phyloP scores from a whole-genome alignment of 2,329 filamentous ascomycete genomes.

The Hymenoscyphus salicellus region DNA sequence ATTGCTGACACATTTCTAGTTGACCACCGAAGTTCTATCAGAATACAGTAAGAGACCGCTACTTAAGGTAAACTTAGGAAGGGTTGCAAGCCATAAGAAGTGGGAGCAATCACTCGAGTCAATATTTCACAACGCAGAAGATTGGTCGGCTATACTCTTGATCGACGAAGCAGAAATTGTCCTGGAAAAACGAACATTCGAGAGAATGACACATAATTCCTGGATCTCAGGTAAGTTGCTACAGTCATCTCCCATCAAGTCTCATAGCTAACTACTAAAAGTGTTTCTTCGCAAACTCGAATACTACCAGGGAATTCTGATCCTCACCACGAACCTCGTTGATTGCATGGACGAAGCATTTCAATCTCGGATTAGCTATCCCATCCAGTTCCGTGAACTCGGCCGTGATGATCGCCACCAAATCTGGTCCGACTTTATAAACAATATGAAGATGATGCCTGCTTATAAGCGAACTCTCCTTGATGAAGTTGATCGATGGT shows the following conservation, averaged over 20 bases:
- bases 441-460: slow-evolving; percentile 5
- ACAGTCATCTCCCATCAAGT: not conserved
- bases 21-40: not conserved
- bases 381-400: slow-evolving; percentile 14
- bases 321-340: slow-evolving; percentile 28
- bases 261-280: not conserved
- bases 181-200: slow-evolving; percentile 14
- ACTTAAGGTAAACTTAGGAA: slow-evolving; percentile 5
- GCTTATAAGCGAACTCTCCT: slow-evolving; percentile 4
- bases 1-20: not conserved
- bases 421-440: slow-evolving; percentile 16
- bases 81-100: slow-evolving; percentile 6
- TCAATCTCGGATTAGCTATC: slow-evolving; percentile 15
- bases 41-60: not conserved
- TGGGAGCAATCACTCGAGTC: slow-evolving; percentile 16
- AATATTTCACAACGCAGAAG: slow-evolving; percentile 13
- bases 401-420: slow-evolving; percentile 1
- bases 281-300: slow-evolving; percentile 37
- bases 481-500: slow-evolving; percentile 8
- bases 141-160: slow-evolving; percentile 19
- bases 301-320: slow-evolving; percentile 30
- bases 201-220: slow-evolving; percentile 40
- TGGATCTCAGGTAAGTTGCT: slow-evolving; percentile 37
- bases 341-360: slow-evolving; percentile 18
- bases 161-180: slow-evolving; percentile 22